A percentile compares a stretch with the other conserved stretches of the same genome.
phyloP scores from a whole-genome alignment of 2,329 filamentous ascomycete species.

The Berkeleyomyces rouxiae region DNA sequence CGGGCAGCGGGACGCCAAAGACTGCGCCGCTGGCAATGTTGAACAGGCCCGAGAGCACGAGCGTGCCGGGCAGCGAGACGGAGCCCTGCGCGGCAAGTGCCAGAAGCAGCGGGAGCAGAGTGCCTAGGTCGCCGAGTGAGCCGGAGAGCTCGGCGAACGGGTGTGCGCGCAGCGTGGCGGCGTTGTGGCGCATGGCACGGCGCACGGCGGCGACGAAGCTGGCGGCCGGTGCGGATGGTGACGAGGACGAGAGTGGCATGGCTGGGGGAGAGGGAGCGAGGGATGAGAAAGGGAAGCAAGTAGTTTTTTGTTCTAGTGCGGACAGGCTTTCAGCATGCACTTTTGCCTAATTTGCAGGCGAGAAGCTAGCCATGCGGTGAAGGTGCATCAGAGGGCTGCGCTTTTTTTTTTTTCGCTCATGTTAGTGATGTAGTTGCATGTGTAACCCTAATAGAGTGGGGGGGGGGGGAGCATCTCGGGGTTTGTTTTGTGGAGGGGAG shows the following conservation, averaged over 20 bases:
- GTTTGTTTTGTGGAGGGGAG: not conserved
- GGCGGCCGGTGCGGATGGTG: not conserved
- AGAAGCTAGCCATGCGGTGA: not conserved
- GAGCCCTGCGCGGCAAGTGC: constrained; percentile 63
- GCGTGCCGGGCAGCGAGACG: constrained; percentile 65
- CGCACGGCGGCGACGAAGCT: constrained; percentile 8
- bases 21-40: constrained; percentile 68
- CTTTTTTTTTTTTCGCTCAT: not conserved
- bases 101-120: constrained; percentile 75
- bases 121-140: constrained; percentile 74
- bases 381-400: too few relatives aligned
- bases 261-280: not conserved
- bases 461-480: not conserved
- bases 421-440: not conserved
- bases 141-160: constrained; percentile 65
- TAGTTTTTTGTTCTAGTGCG: not conserved
- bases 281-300: not conserved
- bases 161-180: constrained; percentile 28
- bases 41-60: constrained; percentile 75
- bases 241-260: not conserved
- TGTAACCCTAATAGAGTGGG: not conserved
- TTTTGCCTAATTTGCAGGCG: not conserved
- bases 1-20: constrained; percentile 80
- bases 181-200: constrained; percentile 30
- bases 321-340: not conserved